phyloP scores from a whole-genome alignment of 164 flowering plant genomes.

The Saururus chinensis region DNA sequence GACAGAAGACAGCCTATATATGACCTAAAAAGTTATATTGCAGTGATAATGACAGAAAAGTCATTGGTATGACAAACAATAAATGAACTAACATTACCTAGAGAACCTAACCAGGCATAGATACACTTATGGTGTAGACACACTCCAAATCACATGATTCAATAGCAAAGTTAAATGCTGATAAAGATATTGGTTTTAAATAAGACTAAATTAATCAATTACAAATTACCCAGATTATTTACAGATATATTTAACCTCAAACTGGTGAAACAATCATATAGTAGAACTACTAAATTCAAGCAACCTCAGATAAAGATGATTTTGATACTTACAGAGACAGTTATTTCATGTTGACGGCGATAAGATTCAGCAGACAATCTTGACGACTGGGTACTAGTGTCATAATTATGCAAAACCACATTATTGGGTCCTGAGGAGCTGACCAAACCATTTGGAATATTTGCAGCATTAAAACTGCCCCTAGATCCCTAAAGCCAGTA shows the following conservation, averaged over 20 bases:
- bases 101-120: background rate
- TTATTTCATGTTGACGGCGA: conserved; percentile 69
- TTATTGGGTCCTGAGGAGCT: conserved; percentile 1
- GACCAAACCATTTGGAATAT: conserved; percentile 21
- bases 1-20: background rate
- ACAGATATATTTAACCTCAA: too few species aligned
- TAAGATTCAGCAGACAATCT: conserved; percentile 39
- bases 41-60: too few species aligned
- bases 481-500: conserved; percentile 22
- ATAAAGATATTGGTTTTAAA: background rate
- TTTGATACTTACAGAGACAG: conserved; percentile 41
- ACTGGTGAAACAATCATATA: too few species aligned
- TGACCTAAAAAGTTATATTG: too few species aligned
- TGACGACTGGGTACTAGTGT: conserved; percentile 5
- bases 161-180: too few species aligned
- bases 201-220: background rate
- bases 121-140: too few species aligned
- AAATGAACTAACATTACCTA: background rate
- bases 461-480: conserved; percentile 14
- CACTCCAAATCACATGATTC: too few species aligned
- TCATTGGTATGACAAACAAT: background rate
- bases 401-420: background rate
- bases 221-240: background rate
- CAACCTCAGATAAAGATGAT: too few species aligned
- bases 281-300: too few species aligned